A percentile compares a stretch with the other conserved stretches of the same genome.
phyloP scores from a whole-genome alignment of 208 protist species.

The Crithidia acanthocephali region DNA sequence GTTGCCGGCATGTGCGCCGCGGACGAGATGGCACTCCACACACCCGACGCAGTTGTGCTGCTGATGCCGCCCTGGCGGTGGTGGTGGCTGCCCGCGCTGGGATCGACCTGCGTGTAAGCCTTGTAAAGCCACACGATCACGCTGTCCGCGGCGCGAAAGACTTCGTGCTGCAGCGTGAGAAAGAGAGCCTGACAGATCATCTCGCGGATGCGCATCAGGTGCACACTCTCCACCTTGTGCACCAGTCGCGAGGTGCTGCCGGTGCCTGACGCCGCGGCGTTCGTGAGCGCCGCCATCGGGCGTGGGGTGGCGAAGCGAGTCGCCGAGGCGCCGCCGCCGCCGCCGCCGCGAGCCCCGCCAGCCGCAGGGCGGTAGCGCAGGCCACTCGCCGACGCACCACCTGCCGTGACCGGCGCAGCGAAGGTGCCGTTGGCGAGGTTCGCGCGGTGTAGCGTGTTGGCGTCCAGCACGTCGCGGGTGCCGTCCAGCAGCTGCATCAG shows the following conservation, averaged over 20 bases:
- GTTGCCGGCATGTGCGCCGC: slow-evolving; percentile 2
- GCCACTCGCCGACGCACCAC: neutral
- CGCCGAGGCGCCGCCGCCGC: neutral
- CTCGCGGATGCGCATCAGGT: slow-evolving; percentile 61
- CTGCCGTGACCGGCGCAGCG: neutral
- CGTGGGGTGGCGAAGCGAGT: neutral
- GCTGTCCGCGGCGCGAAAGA: slow-evolving; percentile 54
- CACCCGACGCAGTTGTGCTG: neutral
- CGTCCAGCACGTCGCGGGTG: slow-evolving; percentile 43
- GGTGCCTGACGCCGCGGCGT: neutral
- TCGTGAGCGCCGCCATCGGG: neutral
- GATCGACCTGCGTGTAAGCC: slow-evolving; percentile 35
- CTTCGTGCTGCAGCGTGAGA: slow-evolving; percentile 44
- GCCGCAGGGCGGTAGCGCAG: neutral
- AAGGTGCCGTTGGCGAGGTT: neutral
- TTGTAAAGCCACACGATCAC: slow-evolving; percentile 64
- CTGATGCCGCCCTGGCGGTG: neutral
- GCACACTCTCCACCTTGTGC: slow-evolving; percentile 48
- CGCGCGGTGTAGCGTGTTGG: neutral
- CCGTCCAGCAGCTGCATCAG: slow-evolving; percentile 64
- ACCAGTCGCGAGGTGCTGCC: slow-evolving; percentile 36
- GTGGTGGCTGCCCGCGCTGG: neutral
- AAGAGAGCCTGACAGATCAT: slow-evolving; percentile 67
- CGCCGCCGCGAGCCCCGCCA: neutral
- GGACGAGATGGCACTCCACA: neutral